Percentiles rank a stretch among this genome's conserved stretches.
These are phyloP conservation scores for Smithsoniella earleae DNA, from an alignment of 163 green algal genomes.

Conservation along the genomic window DNA sequence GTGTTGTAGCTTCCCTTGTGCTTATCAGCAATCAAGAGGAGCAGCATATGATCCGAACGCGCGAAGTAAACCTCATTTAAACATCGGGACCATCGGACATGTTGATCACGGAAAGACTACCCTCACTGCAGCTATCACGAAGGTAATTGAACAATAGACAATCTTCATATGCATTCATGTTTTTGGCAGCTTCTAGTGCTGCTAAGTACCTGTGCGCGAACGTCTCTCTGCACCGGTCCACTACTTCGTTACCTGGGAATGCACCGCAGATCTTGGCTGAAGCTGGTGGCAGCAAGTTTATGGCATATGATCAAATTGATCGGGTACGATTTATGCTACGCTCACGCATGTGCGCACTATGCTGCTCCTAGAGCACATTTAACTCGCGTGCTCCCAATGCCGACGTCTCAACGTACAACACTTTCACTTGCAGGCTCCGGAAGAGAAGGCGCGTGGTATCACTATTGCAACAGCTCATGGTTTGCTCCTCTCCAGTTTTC, in stretches of 20 bases:
- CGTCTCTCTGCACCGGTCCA: too few species aligned
- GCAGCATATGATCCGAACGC: slow-evolving; percentile 52
- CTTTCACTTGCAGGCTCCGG: slow-evolving; percentile 83
- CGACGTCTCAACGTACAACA: too few species aligned
- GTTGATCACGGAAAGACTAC: slow-evolving; percentile 99
- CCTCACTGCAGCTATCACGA: slow-evolving; percentile 94
- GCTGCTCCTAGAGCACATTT: background rate
- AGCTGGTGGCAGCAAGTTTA: slow-evolving; percentile 66
- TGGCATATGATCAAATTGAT: slow-evolving; percentile 97
- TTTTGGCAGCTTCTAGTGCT: background rate
- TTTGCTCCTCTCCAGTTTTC: too few species aligned
- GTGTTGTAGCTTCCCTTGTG: too few species aligned
- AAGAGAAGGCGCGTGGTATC: slow-evolving; percentile 96
- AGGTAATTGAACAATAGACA: slow-evolving; percentile 35
- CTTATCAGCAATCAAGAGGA: slow-evolving; percentile 35
- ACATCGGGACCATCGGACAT: slow-evolving; percentile 98
- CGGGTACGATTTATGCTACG: too few species aligned
- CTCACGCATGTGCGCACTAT: too few species aligned
- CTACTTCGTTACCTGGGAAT: background rate
- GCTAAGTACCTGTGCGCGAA: background rate
- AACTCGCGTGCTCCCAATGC: too few species aligned
- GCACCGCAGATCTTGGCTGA: slow-evolving; percentile 77
- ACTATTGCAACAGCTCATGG: slow-evolving; percentile 89
- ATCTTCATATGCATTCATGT: background rate
- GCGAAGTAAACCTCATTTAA: slow-evolving; percentile 91